Evolutionary conservation across 129 eudicot species (phyloP), one percentile per base, ranked within the genome.

Genomic region (Artemisia tridentata): DNA sequence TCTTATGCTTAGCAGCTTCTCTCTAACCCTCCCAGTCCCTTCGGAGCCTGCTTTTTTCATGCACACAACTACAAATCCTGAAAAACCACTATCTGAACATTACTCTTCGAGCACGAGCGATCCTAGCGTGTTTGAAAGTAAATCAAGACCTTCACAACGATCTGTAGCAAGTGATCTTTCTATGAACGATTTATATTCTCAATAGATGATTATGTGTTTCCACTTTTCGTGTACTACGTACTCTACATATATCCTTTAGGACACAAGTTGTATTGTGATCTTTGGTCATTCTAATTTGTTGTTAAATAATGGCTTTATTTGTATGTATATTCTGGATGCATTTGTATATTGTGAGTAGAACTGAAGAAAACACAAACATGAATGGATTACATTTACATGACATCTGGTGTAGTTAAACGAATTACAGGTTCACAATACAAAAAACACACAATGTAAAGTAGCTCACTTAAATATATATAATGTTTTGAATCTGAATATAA

Each of bases 1-100:
- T 72, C 74, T 80, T 56, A 83, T 83, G 88, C 80, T 81, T 29
- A 29, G 63, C 68, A 81, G 86, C 76, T 50, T 46, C 19, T 72
- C 88, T 41, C 5, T 72, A 20, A 69, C 79, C 38, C 82, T 86
- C 47, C 77, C 73, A 8, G 19, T 54, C 17, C 82, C 86, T 10
- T 68, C 71, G 4, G 65, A 65, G 45, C 88, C 91, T 13, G 82
- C 84, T 7, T 78, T 78, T 55, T 55, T 64, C 31, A 20, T 43
- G 60, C 46, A 69, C 4, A 78, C 73, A 2, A n/a, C 2, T 17
- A 48, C 16, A 63, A 69, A 74, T 53, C 62, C 19, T 2, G 15
- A 43, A 50, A 27, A 18, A 46, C 47, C 57, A 20, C 54, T 14
- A 1, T 23, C 63, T 6, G 11, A 56, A 16, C 67, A 45, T 23